Evolutionary conservation across 345 rosid species (phyloP).

Genomic region (Cochlearia excelsa): DNA sequence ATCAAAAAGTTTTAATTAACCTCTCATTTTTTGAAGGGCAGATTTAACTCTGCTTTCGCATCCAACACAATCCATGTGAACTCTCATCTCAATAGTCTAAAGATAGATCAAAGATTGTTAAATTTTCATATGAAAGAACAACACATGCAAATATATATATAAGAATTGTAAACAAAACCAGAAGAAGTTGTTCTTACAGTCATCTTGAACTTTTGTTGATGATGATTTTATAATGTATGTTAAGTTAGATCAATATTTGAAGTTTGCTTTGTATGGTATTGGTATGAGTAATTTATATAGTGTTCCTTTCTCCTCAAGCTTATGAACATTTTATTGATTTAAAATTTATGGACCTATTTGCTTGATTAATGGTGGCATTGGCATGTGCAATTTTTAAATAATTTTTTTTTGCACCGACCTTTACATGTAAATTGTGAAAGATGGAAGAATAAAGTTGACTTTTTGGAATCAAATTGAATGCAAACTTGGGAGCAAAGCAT

Average conservation of each 20-base stretch:
- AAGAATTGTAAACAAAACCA: conserved; percentile 3
- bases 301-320: conserved; percentile 17
- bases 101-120: conserved; percentile 1
- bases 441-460: conserved; percentile 28
- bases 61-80: conserved; percentile 83
- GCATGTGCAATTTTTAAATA: neutral
- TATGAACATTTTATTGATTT: neutral
- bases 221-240: conserved; percentile 15
- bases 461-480: conserved; percentile 9
- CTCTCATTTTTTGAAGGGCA: conserved; percentile 65
- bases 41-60: conserved; percentile 66
- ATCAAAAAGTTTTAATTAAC: conserved; percentile 31
- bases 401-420: conserved; percentile 34
- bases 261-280: conserved; percentile 14
- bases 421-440: conserved; percentile 20
- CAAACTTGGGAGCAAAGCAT: conserved; percentile 34
- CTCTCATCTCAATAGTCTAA: conserved; percentile 81
- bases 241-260: neutral
- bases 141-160: neutral
- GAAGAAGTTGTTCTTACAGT: conserved; percentile 20
- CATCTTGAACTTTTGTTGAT: conserved; percentile 31
- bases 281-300: conserved; percentile 26
- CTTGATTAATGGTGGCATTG: neutral
- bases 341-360: conserved; percentile 2
- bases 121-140: neutral